Conservation (phyloP, 2,329 filamentous ascomycete genomes). For the Macroventuria anomochaeta region DNA sequence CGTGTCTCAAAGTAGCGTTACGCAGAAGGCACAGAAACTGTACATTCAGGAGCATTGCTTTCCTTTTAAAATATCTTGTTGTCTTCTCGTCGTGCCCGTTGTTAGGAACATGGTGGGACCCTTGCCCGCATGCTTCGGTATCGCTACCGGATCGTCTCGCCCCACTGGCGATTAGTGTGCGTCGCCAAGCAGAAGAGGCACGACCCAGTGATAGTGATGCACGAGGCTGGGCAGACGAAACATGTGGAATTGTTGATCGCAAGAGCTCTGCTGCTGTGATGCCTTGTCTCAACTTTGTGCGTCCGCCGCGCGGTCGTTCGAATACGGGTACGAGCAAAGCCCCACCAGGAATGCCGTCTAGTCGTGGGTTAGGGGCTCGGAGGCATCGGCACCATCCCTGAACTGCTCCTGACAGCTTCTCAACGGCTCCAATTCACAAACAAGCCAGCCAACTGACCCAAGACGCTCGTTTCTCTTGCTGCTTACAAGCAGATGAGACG, state of each 20-base stretch:
- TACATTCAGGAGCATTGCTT: neutral
- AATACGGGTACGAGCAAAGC: conserved; percentile 8
- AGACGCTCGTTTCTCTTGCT: conserved; percentile 1
- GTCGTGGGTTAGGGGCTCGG: conserved; percentile 13
- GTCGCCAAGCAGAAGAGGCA: conserved; percentile 9
- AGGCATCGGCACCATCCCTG: conserved; percentile 7
- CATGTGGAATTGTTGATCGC: neutral
- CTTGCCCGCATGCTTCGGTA: neutral
- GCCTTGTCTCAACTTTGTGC: neutral
- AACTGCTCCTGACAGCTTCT: conserved; percentile 13
- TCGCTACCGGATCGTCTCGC: conserved; percentile 2
- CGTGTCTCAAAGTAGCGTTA: too few species aligned
- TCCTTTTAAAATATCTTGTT: too few species aligned
- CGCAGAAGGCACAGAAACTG: too few species aligned
- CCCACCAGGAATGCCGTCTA: conserved; percentile 15
- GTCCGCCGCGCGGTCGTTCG: conserved; percentile 6
- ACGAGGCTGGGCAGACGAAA: neutral
- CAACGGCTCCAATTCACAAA: neutral
- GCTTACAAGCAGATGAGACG: conserved; percentile 16
- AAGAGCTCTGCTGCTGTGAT: neutral
- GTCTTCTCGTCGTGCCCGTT: neutral
- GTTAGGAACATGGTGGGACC: neutral
- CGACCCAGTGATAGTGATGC: neutral
- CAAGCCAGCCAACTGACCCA: neutral
- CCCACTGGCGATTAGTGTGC: neutral